Evolutionary conservation across 352 stramenopile species (phyloP).

Genomic region (Pythium plurisporium): DNA sequence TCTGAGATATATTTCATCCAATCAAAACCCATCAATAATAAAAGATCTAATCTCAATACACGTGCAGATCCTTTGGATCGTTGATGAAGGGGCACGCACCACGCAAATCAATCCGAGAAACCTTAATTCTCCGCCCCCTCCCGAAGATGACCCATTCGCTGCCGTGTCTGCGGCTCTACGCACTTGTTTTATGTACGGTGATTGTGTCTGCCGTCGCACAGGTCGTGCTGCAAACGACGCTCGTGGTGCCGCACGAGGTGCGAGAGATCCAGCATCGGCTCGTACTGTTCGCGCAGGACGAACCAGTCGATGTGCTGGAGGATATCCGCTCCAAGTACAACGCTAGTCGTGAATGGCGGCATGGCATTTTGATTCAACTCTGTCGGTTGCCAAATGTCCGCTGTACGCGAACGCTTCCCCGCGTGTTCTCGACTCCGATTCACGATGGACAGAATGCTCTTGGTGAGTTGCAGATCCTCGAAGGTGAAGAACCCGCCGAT

Average conservation of each 20-base stretch:
- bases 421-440: conserved; percentile 44
- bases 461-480: conserved; percentile 44
- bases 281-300: conserved; percentile 18
- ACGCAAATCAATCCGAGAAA: conserved; percentile 1
- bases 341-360: conserved; percentile 12
- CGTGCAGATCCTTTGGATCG: conserved; percentile 3
- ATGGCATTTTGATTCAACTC: conserved; percentile 10
- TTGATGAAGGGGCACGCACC: no score
- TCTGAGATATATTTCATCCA: conserved; percentile 10
- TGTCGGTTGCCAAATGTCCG: conserved; percentile 23
- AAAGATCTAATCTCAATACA: conserved; percentile 9
- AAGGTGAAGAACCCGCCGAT: conserved; percentile 49
- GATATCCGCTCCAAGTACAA: conserved; percentile 13
- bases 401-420: conserved; percentile 35
- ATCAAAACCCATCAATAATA: not conserved
- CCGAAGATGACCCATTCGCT: not conserved
- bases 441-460: conserved; percentile 22
- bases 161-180: not conserved
- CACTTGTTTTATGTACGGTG: not conserved
- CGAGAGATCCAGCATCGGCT: conserved; percentile 9
- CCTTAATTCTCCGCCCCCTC: no score
- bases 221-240: conserved; percentile 17
- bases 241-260: conserved; percentile 4
- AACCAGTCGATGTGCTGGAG: conserved; percentile 26
- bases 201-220: conserved; percentile 4